Evolutionary conservation across 2,329 filamentous ascomycete species (phyloP), one percentile per base, ranked within the genome.

Genomic region (Cordyceps militaris): DNA sequence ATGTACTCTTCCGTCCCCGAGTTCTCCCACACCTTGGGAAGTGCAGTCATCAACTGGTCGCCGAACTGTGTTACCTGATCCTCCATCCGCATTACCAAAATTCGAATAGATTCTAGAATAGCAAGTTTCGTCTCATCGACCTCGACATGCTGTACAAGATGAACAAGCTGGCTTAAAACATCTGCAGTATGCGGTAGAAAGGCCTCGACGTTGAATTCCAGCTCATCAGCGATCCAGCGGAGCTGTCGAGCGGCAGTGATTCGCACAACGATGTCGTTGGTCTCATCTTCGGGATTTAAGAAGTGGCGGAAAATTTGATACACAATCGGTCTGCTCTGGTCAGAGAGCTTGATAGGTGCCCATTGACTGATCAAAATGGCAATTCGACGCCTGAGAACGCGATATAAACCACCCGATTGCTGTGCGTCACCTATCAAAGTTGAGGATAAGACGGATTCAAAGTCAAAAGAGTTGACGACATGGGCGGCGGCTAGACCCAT

Each of bases 301-400:
- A 99, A 79, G 70, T 96, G 89, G 59, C 89, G 85, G 69, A 91
- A 97, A 57, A 97, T 90, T 66, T 93, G 86, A 67, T 96, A 97
- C 5, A 96, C 84, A 21, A 92, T 75, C 0, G 86, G 80, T 59
- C 87, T 81, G 65, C 86, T 89, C 36, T 83, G 73, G 38, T 85
- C 78, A 0, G 84, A 80, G 5, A 93, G 79, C 66, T 89, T 88
- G 62, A 97, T 83, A 0, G 89, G 82, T 2, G 94, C 86, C 93
- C 94, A 97, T 67, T 96, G 86, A 24, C 89, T 90, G 24, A 97
- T 80, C 42, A 97, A 75, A 57, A 99, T 95, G 2, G 91, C 89
- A 57, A 95, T 91, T 50, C 94, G 84, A 59, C 94, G 85, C 23
- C 94, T 85, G 10, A 99, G 79, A 21, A 99, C 83, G 68, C 92